phyloP scores from a whole-genome alignment of 352 stramenopile species.

The Phytophthora pini region DNA sequence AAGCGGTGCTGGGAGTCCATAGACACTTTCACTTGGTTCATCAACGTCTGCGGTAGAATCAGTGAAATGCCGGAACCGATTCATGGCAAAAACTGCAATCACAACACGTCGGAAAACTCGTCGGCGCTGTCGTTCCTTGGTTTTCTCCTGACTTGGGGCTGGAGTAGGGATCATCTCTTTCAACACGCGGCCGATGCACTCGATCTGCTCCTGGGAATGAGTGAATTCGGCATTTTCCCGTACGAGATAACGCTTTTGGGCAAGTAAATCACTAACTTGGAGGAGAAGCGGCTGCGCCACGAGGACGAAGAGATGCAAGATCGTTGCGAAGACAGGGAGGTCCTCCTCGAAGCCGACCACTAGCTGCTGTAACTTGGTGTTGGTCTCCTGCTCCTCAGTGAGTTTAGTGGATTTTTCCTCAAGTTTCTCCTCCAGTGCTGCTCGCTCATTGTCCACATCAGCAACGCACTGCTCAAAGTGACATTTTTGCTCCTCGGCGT shows the following conservation, averaged over 20 bases:
- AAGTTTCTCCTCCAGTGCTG: conserved; percentile 35
- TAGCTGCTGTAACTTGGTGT: conserved; percentile 34
- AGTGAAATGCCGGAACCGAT: conserved; percentile 53
- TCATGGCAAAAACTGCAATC: conserved; percentile 73
- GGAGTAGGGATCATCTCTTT: conserved; percentile 55
- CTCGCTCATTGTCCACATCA: conserved; percentile 53
- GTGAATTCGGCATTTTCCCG: conserved; percentile 58
- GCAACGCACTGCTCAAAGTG: conserved; percentile 36
- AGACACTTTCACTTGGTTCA: conserved; percentile 27
- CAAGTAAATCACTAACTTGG: conserved; percentile 69
- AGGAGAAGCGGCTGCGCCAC: conserved; percentile 64
- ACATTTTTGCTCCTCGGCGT: conserved; percentile 45
- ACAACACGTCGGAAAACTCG: conserved; percentile 57
- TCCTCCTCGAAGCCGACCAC: conserved; percentile 51
- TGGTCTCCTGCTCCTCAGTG: conserved; percentile 19
- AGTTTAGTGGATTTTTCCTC: conserved; percentile 28
- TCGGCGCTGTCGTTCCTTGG: conserved; percentile 20
- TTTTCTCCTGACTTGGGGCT: conserved; percentile 15
- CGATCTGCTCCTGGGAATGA: conserved; percentile 56
- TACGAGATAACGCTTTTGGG: conserved; percentile 61
- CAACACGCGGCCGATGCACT: conserved; percentile 66
- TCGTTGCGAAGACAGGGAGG: conserved; percentile 47
- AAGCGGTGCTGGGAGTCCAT: conserved; percentile 51
- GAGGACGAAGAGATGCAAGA: conserved; percentile 68
- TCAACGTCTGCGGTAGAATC: not conserved